Conservation (phyloP, 805 yeast genomes). For the Yamadazyma endophytica region DNA sequence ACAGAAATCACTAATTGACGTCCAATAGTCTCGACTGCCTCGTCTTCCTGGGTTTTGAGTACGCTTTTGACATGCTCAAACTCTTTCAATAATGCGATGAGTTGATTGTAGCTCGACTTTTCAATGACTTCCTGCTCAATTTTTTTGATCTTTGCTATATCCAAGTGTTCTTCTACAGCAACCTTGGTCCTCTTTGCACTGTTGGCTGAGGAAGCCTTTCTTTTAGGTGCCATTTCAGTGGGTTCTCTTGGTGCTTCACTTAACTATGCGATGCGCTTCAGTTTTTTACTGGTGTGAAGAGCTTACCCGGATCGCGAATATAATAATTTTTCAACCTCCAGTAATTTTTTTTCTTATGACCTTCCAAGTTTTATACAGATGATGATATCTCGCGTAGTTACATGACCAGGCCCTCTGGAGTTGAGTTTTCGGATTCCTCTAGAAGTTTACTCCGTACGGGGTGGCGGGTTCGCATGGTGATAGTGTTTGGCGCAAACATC, state of each 20-base stretch:
- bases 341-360: conserved; percentile 39
- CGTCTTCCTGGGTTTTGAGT: conserved; percentile 16
- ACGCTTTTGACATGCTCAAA: conserved; percentile 20
- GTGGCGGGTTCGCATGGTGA: conserved; percentile 39
- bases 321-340: conserved; percentile 1
- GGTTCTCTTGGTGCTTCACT: not conserved
- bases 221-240: conserved; percentile 22
- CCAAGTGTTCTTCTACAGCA: conserved; percentile 5
- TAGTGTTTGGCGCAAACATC: conserved; percentile 48
- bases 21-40: conserved; percentile 24
- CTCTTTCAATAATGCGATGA: conserved; percentile 44
- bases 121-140: conserved; percentile 29
- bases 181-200: conserved; percentile 2
- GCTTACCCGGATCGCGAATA: conserved; percentile 7
- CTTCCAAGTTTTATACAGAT: conserved; percentile 63
- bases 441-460: conserved; percentile 29
- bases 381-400: conserved; percentile 58
- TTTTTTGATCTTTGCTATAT: conserved; percentile 17
- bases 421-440: conserved; percentile 39
- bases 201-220: conserved; percentile 15
- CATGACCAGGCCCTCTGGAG: conserved; percentile 41
- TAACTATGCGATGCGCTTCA: conserved; percentile 3
- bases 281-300: conserved; percentile 2
- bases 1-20: conserved; percentile 41
- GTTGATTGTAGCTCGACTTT: conserved; percentile 50